These are phyloP conservation scores for Trichoderma virens DNA, from an alignment of 495 filamentous ascomycete genomes.

Conservation along the genomic window DNA sequence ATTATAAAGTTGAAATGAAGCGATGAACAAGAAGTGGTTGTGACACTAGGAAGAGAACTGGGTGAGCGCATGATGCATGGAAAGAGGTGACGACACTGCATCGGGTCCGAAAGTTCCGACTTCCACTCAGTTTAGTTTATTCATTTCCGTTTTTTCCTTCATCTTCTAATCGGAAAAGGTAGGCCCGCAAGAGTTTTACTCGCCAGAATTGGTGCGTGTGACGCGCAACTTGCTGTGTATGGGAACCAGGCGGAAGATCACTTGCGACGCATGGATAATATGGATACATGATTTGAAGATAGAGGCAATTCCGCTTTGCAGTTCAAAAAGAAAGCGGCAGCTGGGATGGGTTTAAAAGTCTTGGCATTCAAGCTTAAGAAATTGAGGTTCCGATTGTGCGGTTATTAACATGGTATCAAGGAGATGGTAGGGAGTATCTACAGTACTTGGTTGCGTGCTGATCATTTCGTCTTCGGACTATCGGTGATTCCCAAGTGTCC, in stretches of 20 bases:
- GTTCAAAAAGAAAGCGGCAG: not conserved
- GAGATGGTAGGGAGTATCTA: not conserved
- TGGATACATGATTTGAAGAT: not conserved
- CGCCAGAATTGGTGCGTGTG: not conserved
- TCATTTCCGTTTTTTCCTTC: not conserved
- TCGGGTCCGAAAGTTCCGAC: not conserved
- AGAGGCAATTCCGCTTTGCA: not conserved
- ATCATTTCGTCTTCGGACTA: not conserved
- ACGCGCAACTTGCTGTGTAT: not conserved
- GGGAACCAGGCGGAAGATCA: not conserved
- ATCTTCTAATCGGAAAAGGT: not conserved
- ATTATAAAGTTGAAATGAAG: not conserved
- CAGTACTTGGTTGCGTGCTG: not conserved
- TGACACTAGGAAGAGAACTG: too few relatives aligned
- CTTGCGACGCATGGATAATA: not conserved
- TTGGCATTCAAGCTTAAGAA: conserved; percentile 6
- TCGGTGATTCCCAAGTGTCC: not conserved
- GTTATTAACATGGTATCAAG: too few relatives aligned
- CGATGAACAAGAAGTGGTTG: not conserved
- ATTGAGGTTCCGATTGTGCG: not conserved
- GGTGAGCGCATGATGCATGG: too few relatives aligned
- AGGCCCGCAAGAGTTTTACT: not conserved
- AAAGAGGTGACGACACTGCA: not conserved
- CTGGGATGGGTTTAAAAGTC: not conserved
- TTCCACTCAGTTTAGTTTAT: not conserved